Conservation (phyloP, 768 basidiomycete genomes). For the Rossbeevera mucosa region DNA sequence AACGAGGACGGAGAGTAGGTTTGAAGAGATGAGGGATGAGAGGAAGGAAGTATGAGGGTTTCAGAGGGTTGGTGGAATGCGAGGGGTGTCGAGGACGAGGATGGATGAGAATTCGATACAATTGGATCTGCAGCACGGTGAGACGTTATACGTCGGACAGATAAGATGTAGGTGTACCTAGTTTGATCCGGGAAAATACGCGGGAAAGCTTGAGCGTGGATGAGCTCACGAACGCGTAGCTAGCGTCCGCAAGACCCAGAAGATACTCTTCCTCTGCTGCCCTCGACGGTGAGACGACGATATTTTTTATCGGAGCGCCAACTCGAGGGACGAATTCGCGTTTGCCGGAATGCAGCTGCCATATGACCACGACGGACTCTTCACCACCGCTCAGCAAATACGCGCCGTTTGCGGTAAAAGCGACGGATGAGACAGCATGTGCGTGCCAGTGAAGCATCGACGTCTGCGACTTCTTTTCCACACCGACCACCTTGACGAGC, state of each 20-base stretch:
- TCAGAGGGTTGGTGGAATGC: constrained; percentile 70
- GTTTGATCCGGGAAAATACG: constrained; percentile 71
- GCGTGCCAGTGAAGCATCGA: constrained; percentile 95
- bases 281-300: constrained; percentile 53
- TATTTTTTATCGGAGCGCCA: constrained; percentile 76
- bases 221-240: constrained; percentile 68
- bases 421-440: constrained; percentile 81
- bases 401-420: constrained; percentile 87
- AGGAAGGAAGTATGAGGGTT: constrained; percentile 83
- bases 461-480: constrained; percentile 80
- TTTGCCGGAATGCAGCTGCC: constrained; percentile 87
- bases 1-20: constrained; percentile 74
- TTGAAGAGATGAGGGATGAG: constrained; percentile 94
- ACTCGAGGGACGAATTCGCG: constrained; percentile 91
- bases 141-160: neutral
- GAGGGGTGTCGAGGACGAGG: constrained; percentile 53
- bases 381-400: constrained; percentile 93
- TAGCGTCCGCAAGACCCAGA: constrained; percentile 77
- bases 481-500: constrained; percentile 47
- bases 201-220: constrained; percentile 67
- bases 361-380: constrained; percentile 93
- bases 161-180: constrained; percentile 45
- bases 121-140: constrained; percentile 32
- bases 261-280: constrained; percentile 79
- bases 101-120: constrained; percentile 31